Percentiles rank a stretch among this genome's conserved stretches.
Evolutionary conservation across 176 grass and related monocot genomes (phyloP).

Genomic region (Triticum monococcum): DNA sequence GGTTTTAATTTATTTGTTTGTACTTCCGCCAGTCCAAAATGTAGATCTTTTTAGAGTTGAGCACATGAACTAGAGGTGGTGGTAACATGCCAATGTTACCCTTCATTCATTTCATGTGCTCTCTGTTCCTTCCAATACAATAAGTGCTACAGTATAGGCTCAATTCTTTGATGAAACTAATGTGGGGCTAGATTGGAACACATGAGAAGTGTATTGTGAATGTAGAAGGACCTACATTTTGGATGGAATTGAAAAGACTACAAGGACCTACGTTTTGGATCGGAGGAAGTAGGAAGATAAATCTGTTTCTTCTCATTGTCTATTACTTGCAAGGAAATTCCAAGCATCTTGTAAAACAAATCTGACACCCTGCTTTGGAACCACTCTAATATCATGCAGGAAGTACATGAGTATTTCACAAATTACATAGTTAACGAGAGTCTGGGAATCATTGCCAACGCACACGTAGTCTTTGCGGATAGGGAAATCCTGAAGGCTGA

Average conservation of each 20-base stretch:
- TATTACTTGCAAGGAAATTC: background rate
- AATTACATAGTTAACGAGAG: slow-evolving; percentile 96
- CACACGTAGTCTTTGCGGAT: slow-evolving; percentile 77
- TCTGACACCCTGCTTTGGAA: slow-evolving; percentile 1
- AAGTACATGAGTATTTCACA: slow-evolving; percentile 76
- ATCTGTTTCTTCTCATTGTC: background rate
- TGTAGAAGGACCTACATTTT: background rate
- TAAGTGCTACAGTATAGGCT: background rate
- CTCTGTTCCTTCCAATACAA: background rate
- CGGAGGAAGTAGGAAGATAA: background rate
- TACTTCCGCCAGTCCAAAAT: background rate
- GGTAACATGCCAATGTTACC: background rate
- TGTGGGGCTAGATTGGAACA: background rate
- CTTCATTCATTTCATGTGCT: background rate
- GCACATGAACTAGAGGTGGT: background rate
- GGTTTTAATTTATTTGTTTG: background rate
- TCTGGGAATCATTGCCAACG: slow-evolving; percentile 82
- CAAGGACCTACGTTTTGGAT: background rate
- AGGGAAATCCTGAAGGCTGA: slow-evolving; percentile 43
- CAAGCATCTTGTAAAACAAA: background rate
- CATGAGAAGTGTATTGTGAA: background rate
- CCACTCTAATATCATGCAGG: slow-evolving; percentile 42
- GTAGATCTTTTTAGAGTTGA: background rate
- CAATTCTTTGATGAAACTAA: background rate
- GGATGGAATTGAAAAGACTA: background rate